Conservation (phyloP, 1,284 basidiomycete genomes). For the Porogramme epimiltina region DNA sequence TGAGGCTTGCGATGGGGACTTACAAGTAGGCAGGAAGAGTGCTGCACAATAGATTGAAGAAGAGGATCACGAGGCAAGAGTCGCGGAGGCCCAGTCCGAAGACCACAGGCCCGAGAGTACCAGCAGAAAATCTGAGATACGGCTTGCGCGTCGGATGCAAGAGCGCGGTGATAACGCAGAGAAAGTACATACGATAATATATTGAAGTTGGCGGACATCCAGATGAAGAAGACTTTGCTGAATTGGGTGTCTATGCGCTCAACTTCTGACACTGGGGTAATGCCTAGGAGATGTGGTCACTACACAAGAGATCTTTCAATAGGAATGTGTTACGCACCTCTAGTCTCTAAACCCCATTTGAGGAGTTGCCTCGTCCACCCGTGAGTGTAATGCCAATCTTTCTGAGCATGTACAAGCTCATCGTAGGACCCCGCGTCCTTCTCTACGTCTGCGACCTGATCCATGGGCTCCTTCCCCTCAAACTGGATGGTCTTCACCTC, state of each 20-base stretch:
- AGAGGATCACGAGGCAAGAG: constrained; percentile 73
- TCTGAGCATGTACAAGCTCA: constrained; percentile 13
- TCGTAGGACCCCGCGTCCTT: constrained; percentile 17
- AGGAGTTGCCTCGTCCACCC: constrained; percentile 25
- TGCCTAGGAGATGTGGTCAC: too few relatives aligned
- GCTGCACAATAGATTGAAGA: constrained; percentile 69
- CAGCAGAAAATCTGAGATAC: constrained; percentile 67
- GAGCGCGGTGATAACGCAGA: neutral
- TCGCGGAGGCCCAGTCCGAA: constrained; percentile 74
- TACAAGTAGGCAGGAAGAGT: constrained; percentile 62
- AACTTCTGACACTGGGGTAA: constrained; percentile 47
- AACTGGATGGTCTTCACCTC: neutral
- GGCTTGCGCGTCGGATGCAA: neutral
- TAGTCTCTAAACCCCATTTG: constrained; percentile 28
- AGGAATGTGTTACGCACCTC: constrained; percentile 22
- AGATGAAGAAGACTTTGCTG: constrained; percentile 76
- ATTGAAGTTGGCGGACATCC: constrained; percentile 74
- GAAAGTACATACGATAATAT: constrained; percentile 63
- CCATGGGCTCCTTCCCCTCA: neutral
- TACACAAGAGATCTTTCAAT: too few relatives aligned
- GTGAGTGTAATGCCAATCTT: constrained; percentile 21
- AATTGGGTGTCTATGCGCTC: constrained; percentile 65
- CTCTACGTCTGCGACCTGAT: constrained; percentile 11
- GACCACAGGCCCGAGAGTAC: constrained; percentile 68
- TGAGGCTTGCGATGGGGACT: constrained; percentile 24